phyloP scores from a whole-genome alignment of 169 alveolate species.

The Cyclospora cayetanensis region DNA sequence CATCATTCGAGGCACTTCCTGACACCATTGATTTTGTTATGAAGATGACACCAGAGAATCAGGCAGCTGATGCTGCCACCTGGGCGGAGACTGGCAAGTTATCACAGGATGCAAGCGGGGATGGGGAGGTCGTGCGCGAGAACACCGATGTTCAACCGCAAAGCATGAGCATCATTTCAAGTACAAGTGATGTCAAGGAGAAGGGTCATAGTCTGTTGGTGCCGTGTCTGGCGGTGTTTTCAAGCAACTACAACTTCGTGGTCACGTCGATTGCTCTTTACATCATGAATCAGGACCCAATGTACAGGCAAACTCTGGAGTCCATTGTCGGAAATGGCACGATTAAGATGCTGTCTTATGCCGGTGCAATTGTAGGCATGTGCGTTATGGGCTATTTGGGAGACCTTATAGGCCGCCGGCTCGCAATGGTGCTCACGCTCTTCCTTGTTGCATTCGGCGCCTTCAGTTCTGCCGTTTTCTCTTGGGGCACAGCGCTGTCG shows the following conservation, averaged over 20 bases:
- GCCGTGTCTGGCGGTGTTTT: constrained; percentile 64
- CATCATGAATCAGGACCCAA: constrained; percentile 59
- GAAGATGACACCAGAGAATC: no score
- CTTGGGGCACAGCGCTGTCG: constrained; percentile 49
- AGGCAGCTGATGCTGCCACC: no score
- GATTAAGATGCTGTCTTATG: constrained; percentile 67
- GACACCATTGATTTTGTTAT: no score
- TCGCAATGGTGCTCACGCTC: constrained; percentile 44
- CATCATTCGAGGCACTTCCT: no score
- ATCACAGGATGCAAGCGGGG: no score
- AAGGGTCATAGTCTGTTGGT: constrained; percentile 19
- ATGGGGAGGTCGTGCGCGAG: no score
- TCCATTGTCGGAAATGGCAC: constrained; percentile 43
- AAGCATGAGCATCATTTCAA: neutral
- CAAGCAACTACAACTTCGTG: constrained; percentile 66
- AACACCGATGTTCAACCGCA: neutral
- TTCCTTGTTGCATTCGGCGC: constrained; percentile 39
- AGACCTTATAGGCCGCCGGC: constrained; percentile 38
- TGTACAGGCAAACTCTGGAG: constrained; percentile 28
- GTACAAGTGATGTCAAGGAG: no score
- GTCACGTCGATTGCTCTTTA: constrained; percentile 60
- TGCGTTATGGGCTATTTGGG: constrained; percentile 66
- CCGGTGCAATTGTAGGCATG: constrained; percentile 67
- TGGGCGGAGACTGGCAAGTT: no score
- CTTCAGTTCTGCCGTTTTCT: neutral